phyloP scores from a whole-genome alignment of 179 eudicot genomes.

The Gypsophila paniculata region DNA sequence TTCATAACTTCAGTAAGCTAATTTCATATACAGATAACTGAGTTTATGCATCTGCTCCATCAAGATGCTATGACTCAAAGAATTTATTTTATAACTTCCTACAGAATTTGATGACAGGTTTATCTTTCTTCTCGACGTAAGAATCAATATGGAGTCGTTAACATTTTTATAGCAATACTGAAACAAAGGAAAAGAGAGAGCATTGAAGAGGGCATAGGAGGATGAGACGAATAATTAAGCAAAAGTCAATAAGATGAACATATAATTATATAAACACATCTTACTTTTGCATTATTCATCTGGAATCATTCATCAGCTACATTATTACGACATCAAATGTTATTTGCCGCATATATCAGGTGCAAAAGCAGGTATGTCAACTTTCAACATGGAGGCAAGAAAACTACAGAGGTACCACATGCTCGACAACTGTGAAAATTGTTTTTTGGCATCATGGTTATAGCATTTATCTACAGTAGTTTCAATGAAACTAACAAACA shows the following conservation, averaged over 20 bases:
- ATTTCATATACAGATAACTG: no score
- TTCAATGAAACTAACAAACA: background rate
- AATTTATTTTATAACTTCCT: no score
- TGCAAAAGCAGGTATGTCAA: background rate
- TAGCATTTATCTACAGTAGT: background rate
- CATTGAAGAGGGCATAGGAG: background rate
- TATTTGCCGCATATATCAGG: background rate
- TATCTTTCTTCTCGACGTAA: no score
- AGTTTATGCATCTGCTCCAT: no score
- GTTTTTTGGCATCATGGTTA: background rate
- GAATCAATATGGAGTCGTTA: no score
- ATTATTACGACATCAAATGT: background rate
- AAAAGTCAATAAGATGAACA: no score
- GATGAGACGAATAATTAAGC: no score
- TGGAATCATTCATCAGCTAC: background rate
- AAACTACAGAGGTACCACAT: background rate
- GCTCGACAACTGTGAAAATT: background rate
- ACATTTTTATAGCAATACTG: no score
- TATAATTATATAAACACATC: background rate
- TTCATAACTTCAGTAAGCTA: no score
- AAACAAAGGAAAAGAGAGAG: background rate
- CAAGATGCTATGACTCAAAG: no score
- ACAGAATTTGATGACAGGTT: no score
- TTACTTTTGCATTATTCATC: background rate
- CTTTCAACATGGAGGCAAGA: conserved; percentile 5